Evolutionary conservation across 139 green algal genomes (phyloP), one percentile per base, ranked within the genome.

Genomic region (Tetradesmus lagerheimii): DNA sequence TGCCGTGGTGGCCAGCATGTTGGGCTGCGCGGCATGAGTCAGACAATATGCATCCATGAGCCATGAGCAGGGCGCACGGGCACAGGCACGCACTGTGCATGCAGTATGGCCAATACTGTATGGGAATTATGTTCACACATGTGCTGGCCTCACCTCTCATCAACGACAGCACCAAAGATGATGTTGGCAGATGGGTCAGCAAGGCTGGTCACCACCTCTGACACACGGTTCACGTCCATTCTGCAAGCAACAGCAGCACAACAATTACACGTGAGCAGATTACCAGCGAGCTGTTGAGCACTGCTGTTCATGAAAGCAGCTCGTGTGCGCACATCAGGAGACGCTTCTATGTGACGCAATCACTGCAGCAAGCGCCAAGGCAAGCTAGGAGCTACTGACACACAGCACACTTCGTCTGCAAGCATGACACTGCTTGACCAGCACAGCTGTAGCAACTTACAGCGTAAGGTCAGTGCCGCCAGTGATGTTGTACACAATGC

Each of bases 141-240:
- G 3, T 84, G 78, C 31, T 16, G 37, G 27, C 0, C 79, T 25
- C 18, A 91, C 87, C 76, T 86, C 38, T 82, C 57, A 31, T 91
- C 87, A n/a, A 88, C 87, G 1, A 91, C 97, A 12, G 98, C 97
- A n/a, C 98, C 98, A 91, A 99, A 99, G 92, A 99, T 99, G 91
- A 99, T 96, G 95, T 99, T 99, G 91, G 97, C 97, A 34, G 84
- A 91, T 27, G 97, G 97, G 92, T 99, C 98, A 25, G 98, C 98
- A 43, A 99, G 93, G 34, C 47, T 83, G 18, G 96, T 99, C 25
- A 99, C 96, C 29, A 99, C 96, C 94, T 99, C 96, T 0, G 92
- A 97, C 77, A 99, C 97, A 25, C 93, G 88, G 96, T 99, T 99
- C n/a, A 98, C 97, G 91, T 98, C 57, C 96, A 31, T 39, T 23